phyloP scores from a whole-genome alignment of 1,139 yeast genomes.

The Yamadazyma pseudoaaseri region DNA sequence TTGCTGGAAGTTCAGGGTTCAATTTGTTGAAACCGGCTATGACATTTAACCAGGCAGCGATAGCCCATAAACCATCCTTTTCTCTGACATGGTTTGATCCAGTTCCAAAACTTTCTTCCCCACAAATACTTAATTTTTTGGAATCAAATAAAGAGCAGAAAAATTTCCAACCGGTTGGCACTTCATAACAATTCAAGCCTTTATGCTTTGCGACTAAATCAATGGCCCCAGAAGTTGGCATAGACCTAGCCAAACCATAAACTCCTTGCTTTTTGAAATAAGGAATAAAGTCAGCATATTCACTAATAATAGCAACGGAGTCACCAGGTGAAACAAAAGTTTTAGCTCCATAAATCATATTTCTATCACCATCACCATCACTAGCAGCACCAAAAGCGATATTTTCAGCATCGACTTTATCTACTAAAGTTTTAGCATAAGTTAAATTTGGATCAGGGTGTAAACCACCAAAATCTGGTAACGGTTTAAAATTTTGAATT shows the following conservation, averaged over 20 bases:
- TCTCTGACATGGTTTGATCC: slow-evolving; percentile 97
- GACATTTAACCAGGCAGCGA: slow-evolving; percentile 94
- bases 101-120: slow-evolving; percentile 97
- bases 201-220: slow-evolving; percentile 85
- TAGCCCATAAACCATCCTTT: slow-evolving; percentile 98
- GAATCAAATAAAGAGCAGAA: slow-evolving; percentile 95
- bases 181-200: slow-evolving; percentile 80
- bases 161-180: slow-evolving; percentile 99
- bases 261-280: slow-evolving; percentile 86
- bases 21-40: slow-evolving; percentile 73
- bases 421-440: slow-evolving; percentile 86
- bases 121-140: slow-evolving; percentile 90
- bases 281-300: slow-evolving; percentile 85
- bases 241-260: slow-evolving; percentile 93
- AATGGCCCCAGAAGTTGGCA: slow-evolving; percentile 96
- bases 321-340: slow-evolving; percentile 98
- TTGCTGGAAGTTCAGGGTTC: slow-evolving; percentile 52
- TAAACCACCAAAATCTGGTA: slow-evolving; percentile 92
- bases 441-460: slow-evolving; percentile 98
- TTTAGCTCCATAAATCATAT: slow-evolving; percentile 96
- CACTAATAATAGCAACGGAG: slow-evolving; percentile 96
- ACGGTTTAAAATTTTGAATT: slow-evolving; percentile 76
- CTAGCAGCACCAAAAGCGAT: slow-evolving; percentile 98
- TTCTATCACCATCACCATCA: slow-evolving; percentile 98
- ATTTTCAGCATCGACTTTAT: slow-evolving; percentile 71